Evolutionary conservation across 345 rosid species (phyloP).

Genomic region (Syzygium jambos): DNA sequence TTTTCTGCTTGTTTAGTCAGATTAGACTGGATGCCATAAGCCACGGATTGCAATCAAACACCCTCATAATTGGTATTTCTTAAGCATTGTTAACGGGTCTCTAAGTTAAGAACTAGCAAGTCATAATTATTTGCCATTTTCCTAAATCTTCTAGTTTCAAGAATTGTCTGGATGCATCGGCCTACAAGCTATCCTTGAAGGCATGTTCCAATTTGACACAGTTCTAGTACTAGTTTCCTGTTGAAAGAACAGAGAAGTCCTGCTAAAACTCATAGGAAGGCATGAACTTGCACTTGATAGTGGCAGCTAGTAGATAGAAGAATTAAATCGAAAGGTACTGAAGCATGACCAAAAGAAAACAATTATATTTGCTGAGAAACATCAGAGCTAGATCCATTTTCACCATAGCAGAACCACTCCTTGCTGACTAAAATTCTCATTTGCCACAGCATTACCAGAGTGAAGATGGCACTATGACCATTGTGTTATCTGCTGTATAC

Average conservation of each 20-base stretch:
- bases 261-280: not conserved
- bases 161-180: not conserved
- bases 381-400: not conserved
- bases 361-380: not conserved
- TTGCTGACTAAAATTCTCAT: not conserved
- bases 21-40: not conserved
- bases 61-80: not conserved
- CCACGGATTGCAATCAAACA: not conserved
- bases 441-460: slow-evolving; percentile 49
- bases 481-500: slow-evolving; percentile 64
- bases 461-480: slow-evolving; percentile 56
- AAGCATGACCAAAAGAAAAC: not conserved
- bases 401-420: not conserved
- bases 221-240: not conserved
- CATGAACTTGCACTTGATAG: not conserved
- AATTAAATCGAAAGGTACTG: not conserved
- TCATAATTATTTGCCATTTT: not conserved
- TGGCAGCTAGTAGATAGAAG: not conserved
- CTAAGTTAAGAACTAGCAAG: not conserved
- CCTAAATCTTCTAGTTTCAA: not conserved
- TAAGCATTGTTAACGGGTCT: not conserved
- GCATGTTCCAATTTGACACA: not conserved
- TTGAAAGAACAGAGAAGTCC: not conserved
- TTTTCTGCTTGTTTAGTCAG: not conserved
- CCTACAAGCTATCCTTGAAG: not conserved